These are phyloP conservation scores for Aspergillus sclerotialis DNA, from an alignment of 2,329 filamentous ascomycete species.

Conservation along the genomic window DNA sequence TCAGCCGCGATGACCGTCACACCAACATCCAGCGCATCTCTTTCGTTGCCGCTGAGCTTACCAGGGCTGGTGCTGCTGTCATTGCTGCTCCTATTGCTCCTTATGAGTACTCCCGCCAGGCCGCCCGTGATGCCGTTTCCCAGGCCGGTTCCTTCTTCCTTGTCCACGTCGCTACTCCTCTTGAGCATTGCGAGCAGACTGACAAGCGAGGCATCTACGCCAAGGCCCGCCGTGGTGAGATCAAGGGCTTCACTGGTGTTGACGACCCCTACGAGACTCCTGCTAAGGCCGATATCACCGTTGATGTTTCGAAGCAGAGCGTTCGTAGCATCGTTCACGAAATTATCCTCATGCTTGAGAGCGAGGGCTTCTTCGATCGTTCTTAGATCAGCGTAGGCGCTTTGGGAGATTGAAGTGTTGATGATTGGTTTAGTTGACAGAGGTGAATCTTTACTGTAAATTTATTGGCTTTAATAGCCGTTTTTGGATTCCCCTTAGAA, in stretches of 20 bases:
- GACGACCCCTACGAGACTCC: slow-evolving; percentile 94
- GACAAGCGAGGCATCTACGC: slow-evolving; percentile 88
- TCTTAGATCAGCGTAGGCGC: slow-evolving; percentile 12
- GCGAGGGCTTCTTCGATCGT: slow-evolving; percentile 75
- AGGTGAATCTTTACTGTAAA: slow-evolving; percentile 1
- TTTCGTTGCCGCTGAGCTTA: slow-evolving; percentile 92
- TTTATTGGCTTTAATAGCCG: slow-evolving; percentile 11
- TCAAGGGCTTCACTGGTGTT: slow-evolving; percentile 97
- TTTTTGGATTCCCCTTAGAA: slow-evolving; percentile 13
- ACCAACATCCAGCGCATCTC: slow-evolving; percentile 94
- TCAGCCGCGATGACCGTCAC: slow-evolving; percentile 85
- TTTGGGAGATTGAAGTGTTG: slow-evolving; percentile 10
- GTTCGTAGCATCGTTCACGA: slow-evolving; percentile 94
- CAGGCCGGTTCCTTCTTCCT: slow-evolving; percentile 84
- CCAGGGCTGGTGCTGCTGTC: slow-evolving; percentile 84
- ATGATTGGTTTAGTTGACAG: slow-evolving; percentile 9
- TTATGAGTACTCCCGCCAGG: slow-evolving; percentile 69
- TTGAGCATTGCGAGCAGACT: slow-evolving; percentile 91
- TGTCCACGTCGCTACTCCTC: slow-evolving; percentile 84
- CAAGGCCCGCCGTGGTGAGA: slow-evolving; percentile 76
- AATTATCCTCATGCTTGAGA: slow-evolving; percentile 89
- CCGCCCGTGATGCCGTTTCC: slow-evolving; percentile 70
- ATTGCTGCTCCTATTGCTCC: slow-evolving; percentile 96
- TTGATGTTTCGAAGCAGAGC: slow-evolving; percentile 77
- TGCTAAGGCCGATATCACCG: slow-evolving; percentile 70